A percentile compares a stretch with the other conserved stretches of the same genome.
Evolutionary conservation across 352 stramenopile species (phyloP).

Genomic region (Globisporangium canariense): DNA sequence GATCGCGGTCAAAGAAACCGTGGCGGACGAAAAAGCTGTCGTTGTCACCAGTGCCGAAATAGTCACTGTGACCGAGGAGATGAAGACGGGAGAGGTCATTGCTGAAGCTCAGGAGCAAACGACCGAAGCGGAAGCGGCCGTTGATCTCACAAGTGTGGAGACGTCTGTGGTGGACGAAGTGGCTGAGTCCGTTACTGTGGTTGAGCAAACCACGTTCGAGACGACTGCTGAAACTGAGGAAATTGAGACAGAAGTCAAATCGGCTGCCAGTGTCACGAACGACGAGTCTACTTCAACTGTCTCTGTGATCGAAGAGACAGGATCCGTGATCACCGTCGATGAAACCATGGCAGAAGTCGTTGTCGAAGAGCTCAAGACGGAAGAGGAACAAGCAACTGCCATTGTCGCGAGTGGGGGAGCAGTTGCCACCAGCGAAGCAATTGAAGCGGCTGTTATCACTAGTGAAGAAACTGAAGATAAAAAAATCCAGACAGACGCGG

Average conservation of each 20-base stretch:
- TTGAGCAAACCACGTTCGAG: neutral
- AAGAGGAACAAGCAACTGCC: neutral
- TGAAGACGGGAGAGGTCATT: neutral
- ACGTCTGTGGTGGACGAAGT: neutral
- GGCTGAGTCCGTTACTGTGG: neutral
- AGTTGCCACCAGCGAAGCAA: neutral
- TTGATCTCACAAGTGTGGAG: slow-evolving; percentile 1
- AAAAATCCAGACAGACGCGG: neutral
- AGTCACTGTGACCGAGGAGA: neutral
- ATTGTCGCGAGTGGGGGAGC: neutral
- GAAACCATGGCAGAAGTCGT: neutral
- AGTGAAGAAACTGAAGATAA: slow-evolving; percentile 2
- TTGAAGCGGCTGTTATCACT: neutral
- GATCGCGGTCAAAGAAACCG: neutral
- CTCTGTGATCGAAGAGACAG: neutral
- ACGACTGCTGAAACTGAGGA: neutral
- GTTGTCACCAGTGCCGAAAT: neutral
- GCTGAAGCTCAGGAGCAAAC: neutral
- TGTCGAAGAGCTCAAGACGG: neutral
- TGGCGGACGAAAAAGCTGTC: neutral
- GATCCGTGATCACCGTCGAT: neutral
- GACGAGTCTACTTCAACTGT: neutral
- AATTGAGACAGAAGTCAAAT: neutral
- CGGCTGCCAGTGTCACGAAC: neutral
- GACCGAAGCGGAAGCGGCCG: neutral